A percentile compares a stretch with the other conserved stretches of the same genome.
These are phyloP conservation scores for Claviceps sp. DNA, from an alignment of 2,329 filamentous ascomycete genomes.

Conservation along the genomic window DNA sequence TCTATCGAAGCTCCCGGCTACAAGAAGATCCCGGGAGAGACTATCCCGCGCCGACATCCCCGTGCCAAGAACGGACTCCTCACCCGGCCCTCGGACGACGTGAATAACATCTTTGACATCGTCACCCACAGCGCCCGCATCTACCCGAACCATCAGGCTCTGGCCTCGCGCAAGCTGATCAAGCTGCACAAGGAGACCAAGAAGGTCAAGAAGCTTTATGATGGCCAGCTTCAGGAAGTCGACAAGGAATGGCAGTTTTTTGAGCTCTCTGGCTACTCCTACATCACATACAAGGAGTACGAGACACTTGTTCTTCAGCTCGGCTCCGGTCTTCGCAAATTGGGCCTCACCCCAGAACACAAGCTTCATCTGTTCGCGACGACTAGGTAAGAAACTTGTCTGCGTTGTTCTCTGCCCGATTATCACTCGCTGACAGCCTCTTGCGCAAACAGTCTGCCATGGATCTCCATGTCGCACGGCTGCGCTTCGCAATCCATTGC, in stretches of 20 bases:
- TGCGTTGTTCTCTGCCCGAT: background rate
- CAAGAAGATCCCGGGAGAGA: conserved; percentile 63
- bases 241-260: conserved; percentile 90
- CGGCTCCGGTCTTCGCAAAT: conserved; percentile 58
- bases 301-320: conserved; percentile 54
- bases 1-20: conserved; percentile 58
- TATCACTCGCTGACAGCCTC: background rate
- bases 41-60: conserved; percentile 65
- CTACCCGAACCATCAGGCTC: conserved; percentile 49
- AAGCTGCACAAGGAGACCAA: conserved; percentile 72
- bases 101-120: conserved; percentile 69
- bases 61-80: conserved; percentile 58
- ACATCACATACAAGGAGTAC: conserved; percentile 69
- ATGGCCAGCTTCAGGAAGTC: conserved; percentile 65
- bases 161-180: conserved; percentile 62
- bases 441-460: conserved; percentile 46
- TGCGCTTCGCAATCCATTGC: conserved; percentile 75
- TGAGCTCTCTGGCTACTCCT: conserved; percentile 67
- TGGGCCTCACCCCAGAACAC: conserved; percentile 56
- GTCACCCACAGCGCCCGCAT: conserved; percentile 53
- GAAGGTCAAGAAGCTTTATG: conserved; percentile 78
- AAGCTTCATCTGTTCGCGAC: conserved; percentile 71
- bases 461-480: conserved; percentile 69
- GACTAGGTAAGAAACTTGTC: conserved; percentile 46
- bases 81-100: conserved; percentile 50